Percentiles rank a stretch among this genome's conserved stretches.
Conservation (phyloP, 306 rosid genomes). For the Vigna mungo region DNA sequence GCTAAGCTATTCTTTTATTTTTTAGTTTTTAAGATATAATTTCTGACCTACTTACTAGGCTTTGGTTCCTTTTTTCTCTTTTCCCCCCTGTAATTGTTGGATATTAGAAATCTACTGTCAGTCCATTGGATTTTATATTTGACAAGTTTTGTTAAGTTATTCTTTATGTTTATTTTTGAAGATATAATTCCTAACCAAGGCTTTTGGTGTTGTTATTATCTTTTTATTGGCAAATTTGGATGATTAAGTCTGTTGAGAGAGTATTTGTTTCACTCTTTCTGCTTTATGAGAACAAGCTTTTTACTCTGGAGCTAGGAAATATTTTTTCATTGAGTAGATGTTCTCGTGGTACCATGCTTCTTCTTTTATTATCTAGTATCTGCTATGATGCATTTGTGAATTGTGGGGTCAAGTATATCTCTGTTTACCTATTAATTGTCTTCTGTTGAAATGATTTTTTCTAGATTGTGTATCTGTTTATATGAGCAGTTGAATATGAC, state of each 20-base stretch:
- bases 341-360: conserved; percentile 7
- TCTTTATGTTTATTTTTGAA: neutral
- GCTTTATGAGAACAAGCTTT: neutral
- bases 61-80: neutral
- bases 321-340: neutral
- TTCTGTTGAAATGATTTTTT: conserved; percentile 14
- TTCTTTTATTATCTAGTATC: neutral
- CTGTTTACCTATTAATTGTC: conserved; percentile 34
- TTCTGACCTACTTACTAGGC: neutral
- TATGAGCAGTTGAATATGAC: conserved; percentile 13
- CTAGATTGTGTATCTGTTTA: conserved; percentile 21
- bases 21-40: conserved; percentile 18
- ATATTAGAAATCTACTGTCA: neutral
- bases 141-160: neutral
- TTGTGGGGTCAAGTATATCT: conserved; percentile 1
- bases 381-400: conserved; percentile 1
- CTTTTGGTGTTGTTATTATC: neutral
- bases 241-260: neutral
- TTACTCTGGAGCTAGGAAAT: conserved; percentile 21
- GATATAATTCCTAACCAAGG: neutral
- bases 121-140: neutral
- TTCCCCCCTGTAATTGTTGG: conserved; percentile 9
- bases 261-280: conserved; percentile 22
- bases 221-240: neutral
- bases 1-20: neutral